Base-by-base conservation (phyloP, 2,329 filamentous ascomycete genomes). In the Neonectria sp. region DNA sequence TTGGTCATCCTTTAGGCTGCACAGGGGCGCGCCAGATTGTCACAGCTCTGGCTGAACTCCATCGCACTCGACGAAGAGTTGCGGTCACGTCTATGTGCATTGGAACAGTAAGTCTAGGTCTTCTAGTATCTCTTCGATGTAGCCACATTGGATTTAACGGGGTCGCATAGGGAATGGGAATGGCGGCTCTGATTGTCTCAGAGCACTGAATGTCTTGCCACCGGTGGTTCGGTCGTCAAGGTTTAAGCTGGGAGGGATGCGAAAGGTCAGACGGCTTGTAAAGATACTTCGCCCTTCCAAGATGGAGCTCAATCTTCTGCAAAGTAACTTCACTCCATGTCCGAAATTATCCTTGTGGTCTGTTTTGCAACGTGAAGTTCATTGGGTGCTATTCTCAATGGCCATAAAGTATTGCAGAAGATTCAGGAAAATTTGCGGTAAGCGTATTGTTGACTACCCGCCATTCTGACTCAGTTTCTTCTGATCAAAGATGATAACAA, bases 1-100 rank as follows among this genome's bases (percentile, higher is more conserved):
- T 70, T 43, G 68, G 68, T 2, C 68, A 72, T 58, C 70, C 70
- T 2, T 51, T 72, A 11, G 70, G 70, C 3, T 70, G 68, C n/a
- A 72, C 70, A 5, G 70, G 70, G 8, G 63, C 66, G n/a, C 45
- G 60, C 9, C 60, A 63, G 17, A 57, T 63, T 51, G 52, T 63
- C 4, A 63, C 60, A 0, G 60, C 52, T 2, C 21, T 63, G 43
- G 29, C 52, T 31, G 60, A 63, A 6, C 45, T 56, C n/a, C 56
- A 51, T 24, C 37, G 45, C 7, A 56, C 52, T 6, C 12, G 21
- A 1, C 25, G 45, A 8, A 56, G 43, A 13, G n/a, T 63, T 24
- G 52, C 52, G 5, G 52, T 63, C 2, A 63, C 60, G 4, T 56
- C 52, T 15, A 63, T 63, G 60, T 63, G 60, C 9, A 15, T 63